Conservation (phyloP, 768 basidiomycete species). For the Naematelia encephala region DNA sequence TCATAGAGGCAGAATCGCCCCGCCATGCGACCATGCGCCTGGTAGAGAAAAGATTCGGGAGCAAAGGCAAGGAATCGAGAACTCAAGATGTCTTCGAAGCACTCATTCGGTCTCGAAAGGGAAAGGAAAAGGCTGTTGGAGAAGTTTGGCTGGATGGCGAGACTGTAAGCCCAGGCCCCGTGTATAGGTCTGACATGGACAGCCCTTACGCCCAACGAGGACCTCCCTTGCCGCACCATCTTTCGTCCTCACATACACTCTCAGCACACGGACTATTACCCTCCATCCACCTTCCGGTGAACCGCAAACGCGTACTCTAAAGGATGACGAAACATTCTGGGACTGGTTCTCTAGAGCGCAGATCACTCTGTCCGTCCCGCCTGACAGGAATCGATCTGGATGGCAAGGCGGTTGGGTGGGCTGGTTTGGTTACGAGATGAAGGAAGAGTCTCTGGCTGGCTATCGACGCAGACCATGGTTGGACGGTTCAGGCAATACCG, state of each 20-base stretch:
- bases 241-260: conserved; percentile 44
- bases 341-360: conserved; percentile 40
- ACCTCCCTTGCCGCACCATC: conserved; percentile 40
- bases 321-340: conserved; percentile 38
- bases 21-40: conserved; percentile 6
- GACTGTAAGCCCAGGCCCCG: conserved; percentile 30
- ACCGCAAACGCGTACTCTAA: neutral
- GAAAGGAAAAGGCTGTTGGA: conserved; percentile 37
- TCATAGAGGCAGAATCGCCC: neutral
- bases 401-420: conserved; percentile 51
- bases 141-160: conserved; percentile 50
- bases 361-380: conserved; percentile 1
- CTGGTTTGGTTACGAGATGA: conserved; percentile 52
- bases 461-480: conserved; percentile 20
- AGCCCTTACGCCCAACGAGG: conserved; percentile 43
- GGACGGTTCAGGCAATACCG: neutral
- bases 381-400: conserved; percentile 5
- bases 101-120: conserved; percentile 27
- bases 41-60: conserved; percentile 27
- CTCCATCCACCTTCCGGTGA: conserved; percentile 17
- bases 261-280: conserved; percentile 32
- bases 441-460: conserved; percentile 47
- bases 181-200: conserved; percentile 1
- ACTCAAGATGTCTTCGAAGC: conserved; percentile 38
- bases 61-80: conserved; percentile 17